Base-by-base conservation (phyloP, 164 flowering plant genomes). In the Piper betle region DNA sequence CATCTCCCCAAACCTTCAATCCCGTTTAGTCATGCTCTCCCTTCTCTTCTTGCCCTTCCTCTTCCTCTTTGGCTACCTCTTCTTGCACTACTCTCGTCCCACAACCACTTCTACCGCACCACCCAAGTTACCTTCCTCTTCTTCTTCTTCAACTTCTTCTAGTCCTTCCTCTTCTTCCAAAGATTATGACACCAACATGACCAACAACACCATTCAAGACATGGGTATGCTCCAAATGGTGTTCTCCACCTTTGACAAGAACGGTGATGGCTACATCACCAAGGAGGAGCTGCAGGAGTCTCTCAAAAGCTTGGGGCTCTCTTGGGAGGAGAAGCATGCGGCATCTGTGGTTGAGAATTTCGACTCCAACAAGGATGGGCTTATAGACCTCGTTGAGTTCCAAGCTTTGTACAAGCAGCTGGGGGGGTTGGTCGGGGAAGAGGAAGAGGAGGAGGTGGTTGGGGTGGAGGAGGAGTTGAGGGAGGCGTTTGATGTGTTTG, bases 401-500 rank as follows among this genome's bases (percentile, higher is more conserved):
- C 72, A 75, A 50, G 64, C 69, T 55, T 55, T 84, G 63, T 79
- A 68, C 40, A 71, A 74, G 20, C 66, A 80, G 16, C 52, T 76
- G 70, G 62, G 6, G n/a, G 5, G 33, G 12, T 15, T 15, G 15
- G 15, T 15, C 13, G 10, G 53, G 16, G 57, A 42, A 64, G 67
- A 19, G 16, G 57, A 37, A 10, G 40, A 37, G 1, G 55, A 7
- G 15, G 61, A 41, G 9, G 60, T 25, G 39, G 83, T 37, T 55
- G 68, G 41, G 18, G 77, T 67, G 20, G 70, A 52, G 3, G 76
- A 53, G 0, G 73, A 75, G 37, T 65, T 87, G 76, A 91, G 67
- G 66, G 91, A 91, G 41, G 97, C 96, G 20, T 91, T 91, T 69
- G 82, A 78, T 67, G 93, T 91, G 57, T 91, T 88, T 65, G 97